Percentiles rank a stretch among this genome's conserved stretches.
These are phyloP conservation scores for Exobasidium cylindrosporum DNA, from an alignment of 1,284 basidiomycete genomes.

Conservation along the genomic window DNA sequence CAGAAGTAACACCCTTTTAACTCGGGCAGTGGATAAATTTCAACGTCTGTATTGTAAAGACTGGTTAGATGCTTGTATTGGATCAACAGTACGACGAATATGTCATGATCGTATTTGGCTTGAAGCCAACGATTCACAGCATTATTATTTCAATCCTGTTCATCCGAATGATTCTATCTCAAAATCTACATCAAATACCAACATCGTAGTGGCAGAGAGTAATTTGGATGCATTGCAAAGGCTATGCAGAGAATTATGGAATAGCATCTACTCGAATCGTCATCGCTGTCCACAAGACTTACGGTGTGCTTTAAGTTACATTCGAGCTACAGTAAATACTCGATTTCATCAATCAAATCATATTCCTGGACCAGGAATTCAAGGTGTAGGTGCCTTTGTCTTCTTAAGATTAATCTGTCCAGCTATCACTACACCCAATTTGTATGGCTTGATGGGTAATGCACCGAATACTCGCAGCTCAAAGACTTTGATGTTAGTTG, in stretches of 20 bases:
- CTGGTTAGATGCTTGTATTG: constrained; percentile 43
- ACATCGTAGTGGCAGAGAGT: neutral
- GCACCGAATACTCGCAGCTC: constrained; percentile 17
- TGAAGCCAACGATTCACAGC: constrained; percentile 15
- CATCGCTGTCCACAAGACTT: constrained; percentile 43
- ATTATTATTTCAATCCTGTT: constrained; percentile 4
- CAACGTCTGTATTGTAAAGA: constrained; percentile 33
- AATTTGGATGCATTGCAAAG: constrained; percentile 23
- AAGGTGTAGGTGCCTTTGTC: constrained; percentile 45
- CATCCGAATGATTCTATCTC: neutral
- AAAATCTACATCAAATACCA: neutral
- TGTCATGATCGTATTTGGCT: constrained; percentile 26
- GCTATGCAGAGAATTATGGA: constrained; percentile 36
- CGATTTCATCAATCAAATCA: constrained; percentile 31
- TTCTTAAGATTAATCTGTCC: constrained; percentile 47
- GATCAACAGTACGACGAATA: constrained; percentile 33
- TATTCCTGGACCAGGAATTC: constrained; percentile 35
- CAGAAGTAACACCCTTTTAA: constrained; percentile 42
- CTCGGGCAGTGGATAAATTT: constrained; percentile 40
- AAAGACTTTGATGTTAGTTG: constrained; percentile 31
- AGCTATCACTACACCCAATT: constrained; percentile 41
- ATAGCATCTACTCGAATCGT: constrained; percentile 40
- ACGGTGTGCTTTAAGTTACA: constrained; percentile 29
- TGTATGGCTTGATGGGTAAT: constrained; percentile 36
- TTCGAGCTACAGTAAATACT: constrained; percentile 38